Evolutionary conservation across 805 yeast species (phyloP).

Genomic region (Candida pseudoglaebosa): DNA sequence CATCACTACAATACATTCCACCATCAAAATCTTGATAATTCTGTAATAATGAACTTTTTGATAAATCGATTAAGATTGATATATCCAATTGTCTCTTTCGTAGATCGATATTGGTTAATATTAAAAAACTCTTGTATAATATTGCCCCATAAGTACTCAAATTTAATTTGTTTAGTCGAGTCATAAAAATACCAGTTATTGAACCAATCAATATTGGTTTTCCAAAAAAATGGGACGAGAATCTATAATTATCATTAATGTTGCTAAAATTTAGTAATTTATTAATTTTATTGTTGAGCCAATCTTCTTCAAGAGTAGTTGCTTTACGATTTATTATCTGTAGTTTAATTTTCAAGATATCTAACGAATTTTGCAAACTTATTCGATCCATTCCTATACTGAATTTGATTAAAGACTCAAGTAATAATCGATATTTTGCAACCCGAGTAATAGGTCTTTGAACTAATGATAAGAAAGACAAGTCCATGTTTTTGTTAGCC

Average conservation of each 20-base stretch:
- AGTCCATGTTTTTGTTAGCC: slow-evolving; percentile 33
- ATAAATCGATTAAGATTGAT: slow-evolving; percentile 47
- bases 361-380: slow-evolving; percentile 15
- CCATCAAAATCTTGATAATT: slow-evolving; percentile 21
- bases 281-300: slow-evolving; percentile 16
- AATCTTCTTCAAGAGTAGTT: slow-evolving; percentile 18
- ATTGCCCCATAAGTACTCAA: slow-evolving; percentile 28
- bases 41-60: slow-evolving; percentile 23
- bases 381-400: slow-evolving; percentile 18
- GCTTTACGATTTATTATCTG: slow-evolving; percentile 22
- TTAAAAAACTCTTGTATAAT: slow-evolving; percentile 49
- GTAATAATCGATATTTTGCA: slow-evolving; percentile 47
- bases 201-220: slow-evolving; percentile 42
- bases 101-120: slow-evolving; percentile 24
- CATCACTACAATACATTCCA: slow-evolving; percentile 28
- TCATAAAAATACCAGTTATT: slow-evolving; percentile 36
- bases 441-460: slow-evolving; percentile 53
- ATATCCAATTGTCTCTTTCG: slow-evolving; percentile 26
- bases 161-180: slow-evolving; percentile 11
- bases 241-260: slow-evolving; percentile 5
- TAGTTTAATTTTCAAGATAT: slow-evolving; percentile 17
- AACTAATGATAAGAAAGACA: slow-evolving; percentile 50
- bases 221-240: slow-evolving; percentile 45
- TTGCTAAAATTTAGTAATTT: slow-evolving; percentile 10
- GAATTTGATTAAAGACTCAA: slow-evolving; percentile 27